Evolutionary conservation across 257 asterid genomes (phyloP).

Genomic region (Parsonsia alboflavescens): DNA sequence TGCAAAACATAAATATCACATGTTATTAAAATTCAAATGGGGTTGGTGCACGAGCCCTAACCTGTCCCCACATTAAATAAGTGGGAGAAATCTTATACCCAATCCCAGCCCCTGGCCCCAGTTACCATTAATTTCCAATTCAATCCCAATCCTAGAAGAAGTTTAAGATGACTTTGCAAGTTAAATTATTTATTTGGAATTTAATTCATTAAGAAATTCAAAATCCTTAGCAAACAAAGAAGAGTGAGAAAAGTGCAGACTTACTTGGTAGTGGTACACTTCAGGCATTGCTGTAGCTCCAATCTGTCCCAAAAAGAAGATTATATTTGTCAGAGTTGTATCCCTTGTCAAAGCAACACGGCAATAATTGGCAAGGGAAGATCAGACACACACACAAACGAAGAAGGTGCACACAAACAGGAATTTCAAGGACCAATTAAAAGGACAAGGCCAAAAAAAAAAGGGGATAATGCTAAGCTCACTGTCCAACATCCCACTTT

Average conservation of each 20-base stretch:
- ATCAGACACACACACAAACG: neutral
- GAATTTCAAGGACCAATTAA: neutral
- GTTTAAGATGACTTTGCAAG: neutral
- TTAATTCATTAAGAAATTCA: neutral
- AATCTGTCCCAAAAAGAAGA: conserved; percentile 41
- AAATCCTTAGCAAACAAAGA: neutral
- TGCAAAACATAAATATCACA: neutral
- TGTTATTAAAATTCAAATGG: neutral
- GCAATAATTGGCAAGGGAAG: neutral
- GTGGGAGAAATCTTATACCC: neutral
- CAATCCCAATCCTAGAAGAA: neutral
- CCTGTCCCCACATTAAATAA: neutral
- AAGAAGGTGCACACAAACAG: neutral
- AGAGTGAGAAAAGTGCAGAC: conserved; percentile 16
- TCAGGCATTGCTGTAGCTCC: conserved; percentile 81
- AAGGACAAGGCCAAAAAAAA: neutral
- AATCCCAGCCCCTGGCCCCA: neutral
- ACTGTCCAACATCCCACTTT: neutral
- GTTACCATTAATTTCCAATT: neutral
- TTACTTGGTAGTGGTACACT: conserved; percentile 74
- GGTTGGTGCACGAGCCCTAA: neutral
- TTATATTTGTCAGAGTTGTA: neutral
- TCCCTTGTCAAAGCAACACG: neutral
- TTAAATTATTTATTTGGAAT: neutral
- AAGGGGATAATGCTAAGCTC: no score